Base-by-base conservation (phyloP, 2,329 filamentous ascomycete genomes). In the Phyllosticta paracitricarpa region DNA sequence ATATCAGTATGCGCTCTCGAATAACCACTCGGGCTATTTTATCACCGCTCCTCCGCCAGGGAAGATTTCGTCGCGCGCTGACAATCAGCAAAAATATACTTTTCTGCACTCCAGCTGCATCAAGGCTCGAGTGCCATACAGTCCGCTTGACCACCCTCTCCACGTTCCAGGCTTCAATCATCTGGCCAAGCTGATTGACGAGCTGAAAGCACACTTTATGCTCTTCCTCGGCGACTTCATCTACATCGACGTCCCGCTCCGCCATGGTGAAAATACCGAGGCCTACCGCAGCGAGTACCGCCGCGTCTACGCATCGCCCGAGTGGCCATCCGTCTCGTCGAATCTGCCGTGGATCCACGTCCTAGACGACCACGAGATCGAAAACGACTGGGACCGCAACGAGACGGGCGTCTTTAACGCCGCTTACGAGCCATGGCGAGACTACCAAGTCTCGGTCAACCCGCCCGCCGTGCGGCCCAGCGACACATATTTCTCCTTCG, bases 301-400 rank as follows among this genome's bases (percentile, higher is more conserved):
- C 22, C 91, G 95, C 68, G 87, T 97, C n/a, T 99, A 99, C 70
- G 88, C 90, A 0, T 96, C 92, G 2, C 93, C 93, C 0, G 93
- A 96, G 65, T 99, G 94, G 94, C 79, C 83, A 0, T 78, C 84
- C 0, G 85, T 89, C 10, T 85, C 85, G 0, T 81, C 88, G 66
- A 86, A 91, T 61, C 78, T 97, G n/a, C 95, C 92, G 68, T 99
- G 94, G 94, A 90, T 97, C 54, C 94, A 99, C 70, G 92, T 96
- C 2, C 83, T 97, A 6, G 94, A 99, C 70, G 94, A 99, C 71
- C 94, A 99, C 69, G 94, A 99, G 71, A 97, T 99, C 64, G 83
- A 84, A 4, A 97, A 99, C 68, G 94, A 97, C 75, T 97, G 92
- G 91, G 85, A 88, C 63, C 80, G 82, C 19, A 94, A 93, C 71